Conservation (phyloP, 306 rosid genomes). For the Mucuna pruriens region DNA sequence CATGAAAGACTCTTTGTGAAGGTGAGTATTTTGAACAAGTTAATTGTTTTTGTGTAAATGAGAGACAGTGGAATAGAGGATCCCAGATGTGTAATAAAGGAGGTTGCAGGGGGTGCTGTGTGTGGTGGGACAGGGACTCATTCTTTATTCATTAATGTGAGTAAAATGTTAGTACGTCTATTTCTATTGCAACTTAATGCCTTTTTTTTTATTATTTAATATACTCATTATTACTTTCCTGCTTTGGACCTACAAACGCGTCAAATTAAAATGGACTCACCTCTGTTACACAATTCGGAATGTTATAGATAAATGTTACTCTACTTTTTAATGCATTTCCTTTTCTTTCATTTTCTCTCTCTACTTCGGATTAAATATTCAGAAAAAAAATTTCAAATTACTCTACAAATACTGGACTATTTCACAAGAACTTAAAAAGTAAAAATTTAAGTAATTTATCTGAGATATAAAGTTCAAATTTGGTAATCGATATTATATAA, state of each 20-base stretch:
- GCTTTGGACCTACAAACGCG: conserved; percentile 41
- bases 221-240: not conserved
- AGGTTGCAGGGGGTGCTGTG: conserved; percentile 30
- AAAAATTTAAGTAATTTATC: too few species aligned
- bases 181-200: not conserved
- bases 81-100: conserved; percentile 38
- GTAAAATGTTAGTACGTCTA: not conserved
- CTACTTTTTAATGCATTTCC: not conserved
- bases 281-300: not conserved
- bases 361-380: not conserved
- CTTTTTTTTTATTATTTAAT: not conserved
- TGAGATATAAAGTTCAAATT: too few species aligned
- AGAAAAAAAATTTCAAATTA: too few species aligned
- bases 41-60: not conserved
- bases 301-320: conserved; percentile 31
- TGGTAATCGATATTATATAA: too few species aligned
- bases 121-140: conserved; percentile 31
- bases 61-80: conserved; percentile 30
- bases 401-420: too few species aligned
- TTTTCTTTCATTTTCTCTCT: not conserved
- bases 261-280: not conserved
- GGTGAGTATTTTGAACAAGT: not conserved
- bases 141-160: conserved; percentile 4
- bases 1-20: conserved; percentile 50
- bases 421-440: too few species aligned